Percentiles rank a stretch among this genome's conserved stretches.
These are phyloP conservation scores for Oryza australiensis DNA, from an alignment of 176 grass and related monocot species.

Conservation along the genomic window DNA sequence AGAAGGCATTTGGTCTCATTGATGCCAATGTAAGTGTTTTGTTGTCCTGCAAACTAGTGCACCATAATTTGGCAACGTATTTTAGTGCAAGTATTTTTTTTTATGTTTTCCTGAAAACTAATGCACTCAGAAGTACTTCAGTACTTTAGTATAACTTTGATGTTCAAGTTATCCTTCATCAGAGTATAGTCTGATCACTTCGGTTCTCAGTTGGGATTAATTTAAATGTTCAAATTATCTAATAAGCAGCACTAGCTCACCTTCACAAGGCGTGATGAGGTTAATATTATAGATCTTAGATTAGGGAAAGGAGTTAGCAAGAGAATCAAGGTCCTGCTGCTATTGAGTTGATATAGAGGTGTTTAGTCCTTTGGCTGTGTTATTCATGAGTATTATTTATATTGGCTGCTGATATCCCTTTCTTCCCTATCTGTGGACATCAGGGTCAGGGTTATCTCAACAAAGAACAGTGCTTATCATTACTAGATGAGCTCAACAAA, in stretches of 20 bases:
- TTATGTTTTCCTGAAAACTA: slow-evolving; percentile 29
- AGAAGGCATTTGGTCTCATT: slow-evolving; percentile 91
- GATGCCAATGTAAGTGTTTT: slow-evolving; percentile 69
- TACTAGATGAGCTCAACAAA: slow-evolving; percentile 90
- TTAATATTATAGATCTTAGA: not conserved
- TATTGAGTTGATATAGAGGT: not conserved
- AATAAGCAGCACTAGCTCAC: not conserved
- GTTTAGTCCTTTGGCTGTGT: slow-evolving; percentile 3
- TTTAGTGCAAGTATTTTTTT: slow-evolving; percentile 50
- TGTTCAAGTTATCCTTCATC: not conserved
- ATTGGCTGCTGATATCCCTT: slow-evolving; percentile 24
- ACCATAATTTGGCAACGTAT: not conserved
- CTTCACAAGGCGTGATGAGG: not conserved
- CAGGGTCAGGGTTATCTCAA: slow-evolving; percentile 77
- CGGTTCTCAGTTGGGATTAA: not conserved
- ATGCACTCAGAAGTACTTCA: not conserved
- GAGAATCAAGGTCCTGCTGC: not conserved
- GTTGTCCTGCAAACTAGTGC: slow-evolving; percentile 22
- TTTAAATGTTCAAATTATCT: not conserved
- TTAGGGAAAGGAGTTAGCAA: not conserved
- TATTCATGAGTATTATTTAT: slow-evolving; percentile 19
- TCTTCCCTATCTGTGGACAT: slow-evolving; percentile 27
- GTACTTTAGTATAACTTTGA: not conserved
- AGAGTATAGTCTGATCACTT: slow-evolving; percentile 23
- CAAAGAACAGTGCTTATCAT: slow-evolving; percentile 71